Base-by-base conservation (phyloP, 1,139 yeast genomes). In the Pneumocystis oryctolagi region DNA sequence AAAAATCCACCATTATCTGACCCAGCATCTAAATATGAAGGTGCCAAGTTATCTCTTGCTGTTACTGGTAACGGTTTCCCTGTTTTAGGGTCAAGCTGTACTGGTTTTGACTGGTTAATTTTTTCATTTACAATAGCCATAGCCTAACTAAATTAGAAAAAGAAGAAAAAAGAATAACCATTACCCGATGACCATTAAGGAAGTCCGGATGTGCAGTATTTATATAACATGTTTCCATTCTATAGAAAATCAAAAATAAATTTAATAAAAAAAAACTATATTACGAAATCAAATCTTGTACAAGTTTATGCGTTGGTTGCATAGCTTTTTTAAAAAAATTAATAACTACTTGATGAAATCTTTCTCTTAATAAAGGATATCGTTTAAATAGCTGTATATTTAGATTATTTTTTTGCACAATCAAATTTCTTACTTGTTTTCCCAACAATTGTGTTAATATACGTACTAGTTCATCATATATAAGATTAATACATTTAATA, bases 201-300 rank as follows among this genome's bases (percentile, higher is more conserved):
- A 92, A 82, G 73, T 92, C 98, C 2, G 98, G 98, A 73, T 92
- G 98, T 2, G 96, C 97, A 20, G 98, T 92, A 74, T 92, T 92
- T 68, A 92, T 89, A 75, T 92, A 92, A 4, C 96, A 87, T 71
- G 89, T 94, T 75, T 92, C 98, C 67, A 95, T 78, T 67, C 76
- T 78, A 68, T 20, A 20, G 20, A 39, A 39, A 37, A 20, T 57
- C 12, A 25, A 28, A 3, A 37, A 25, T 25, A 37, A 28, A 28
- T 18, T n/a, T 34, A 20, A 9, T 12, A 28, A 28, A 57, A 37
- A 28, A 20, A 28, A 14, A 25, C 25, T 20, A 16, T 28, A 20
- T 57, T 57, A 57, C 8, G 66, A 65, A n/a, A 92, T 89, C 65
- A 92, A 80, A 73, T 92, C 97, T 34, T 79, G 75, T 58, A 90